These are phyloP conservation scores for Agrocybe praecox DNA, from an alignment of 768 basidiomycete genomes.

Conservation along the genomic window DNA sequence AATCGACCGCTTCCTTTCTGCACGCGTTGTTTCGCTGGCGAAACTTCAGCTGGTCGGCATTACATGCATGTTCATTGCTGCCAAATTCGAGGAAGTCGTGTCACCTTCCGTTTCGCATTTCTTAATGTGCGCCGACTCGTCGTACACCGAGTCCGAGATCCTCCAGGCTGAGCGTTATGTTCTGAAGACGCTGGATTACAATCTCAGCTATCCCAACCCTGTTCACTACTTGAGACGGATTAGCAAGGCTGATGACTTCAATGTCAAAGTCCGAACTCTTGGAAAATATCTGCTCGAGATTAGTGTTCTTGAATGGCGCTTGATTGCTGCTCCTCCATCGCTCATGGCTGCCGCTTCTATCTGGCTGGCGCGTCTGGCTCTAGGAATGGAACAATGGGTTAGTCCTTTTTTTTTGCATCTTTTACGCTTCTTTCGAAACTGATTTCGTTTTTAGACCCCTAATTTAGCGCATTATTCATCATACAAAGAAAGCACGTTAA, in stretches of 20 bases:
- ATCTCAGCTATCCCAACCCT: slow-evolving; percentile 90
- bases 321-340: slow-evolving; percentile 83
- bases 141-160: slow-evolving; percentile 82
- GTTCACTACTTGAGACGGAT: slow-evolving; percentile 91
- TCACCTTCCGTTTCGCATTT: slow-evolving; percentile 92
- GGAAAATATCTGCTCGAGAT: slow-evolving; percentile 97
- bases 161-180: slow-evolving; percentile 83
- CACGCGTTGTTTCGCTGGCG: slow-evolving; percentile 81
- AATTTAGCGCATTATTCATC: slow-evolving; percentile 93
- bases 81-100: slow-evolving; percentile 96
- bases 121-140: slow-evolving; percentile 80
- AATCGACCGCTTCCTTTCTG: slow-evolving; percentile 80
- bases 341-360: slow-evolving; percentile 87
- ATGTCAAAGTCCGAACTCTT: slow-evolving; percentile 87
- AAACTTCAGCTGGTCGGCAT: slow-evolving; percentile 97
- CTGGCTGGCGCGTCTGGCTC: slow-evolving; percentile 85
- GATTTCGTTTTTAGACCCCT: slow-evolving; percentile 49
- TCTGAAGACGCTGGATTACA: slow-evolving; percentile 91
- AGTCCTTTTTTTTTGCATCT: slow-evolving; percentile 28
- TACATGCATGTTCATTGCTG: slow-evolving; percentile 89
- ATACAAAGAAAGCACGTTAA: slow-evolving; percentile 82
- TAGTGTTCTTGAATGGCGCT: slow-evolving; percentile 81
- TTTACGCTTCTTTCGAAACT: slow-evolving; percentile 1
- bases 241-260: slow-evolving; percentile 97
- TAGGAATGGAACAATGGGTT: slow-evolving; percentile 90